Percentiles rank a stretch among this genome's conserved stretches.
These are phyloP conservation scores for Cymbopogon citratus DNA, from an alignment of 176 grass and related monocot genomes.

Conservation along the genomic window DNA sequence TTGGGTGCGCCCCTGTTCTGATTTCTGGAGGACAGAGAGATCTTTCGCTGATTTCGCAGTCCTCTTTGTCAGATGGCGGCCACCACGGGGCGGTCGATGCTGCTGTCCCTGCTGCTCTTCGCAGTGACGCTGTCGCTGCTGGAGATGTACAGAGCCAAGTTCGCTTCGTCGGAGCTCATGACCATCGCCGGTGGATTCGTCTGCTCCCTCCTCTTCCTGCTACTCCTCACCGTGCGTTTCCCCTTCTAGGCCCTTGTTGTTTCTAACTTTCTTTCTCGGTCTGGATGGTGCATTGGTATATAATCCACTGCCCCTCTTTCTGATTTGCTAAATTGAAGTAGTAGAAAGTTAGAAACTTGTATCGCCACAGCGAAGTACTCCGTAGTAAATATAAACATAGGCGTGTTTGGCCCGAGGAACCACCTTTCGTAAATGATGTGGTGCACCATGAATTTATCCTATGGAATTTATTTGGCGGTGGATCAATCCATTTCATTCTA, in stretches of 20 bases:
- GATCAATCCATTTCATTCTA: background rate
- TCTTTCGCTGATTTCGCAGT: background rate
- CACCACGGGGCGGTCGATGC: slow-evolving; percentile 65
- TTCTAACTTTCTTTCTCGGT: background rate
- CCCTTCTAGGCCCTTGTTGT: background rate
- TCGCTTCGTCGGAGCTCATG: slow-evolving; percentile 88
- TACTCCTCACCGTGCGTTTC: slow-evolving; percentile 74
- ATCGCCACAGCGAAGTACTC: background rate
- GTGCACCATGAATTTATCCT: background rate
- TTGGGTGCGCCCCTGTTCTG: background rate
- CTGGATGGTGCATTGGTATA: background rate
- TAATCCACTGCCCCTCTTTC: background rate
- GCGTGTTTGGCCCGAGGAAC: background rate
- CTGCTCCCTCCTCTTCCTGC: slow-evolving; percentile 82
- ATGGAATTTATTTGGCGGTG: background rate
- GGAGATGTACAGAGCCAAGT: slow-evolving; percentile 78
- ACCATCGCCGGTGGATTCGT: slow-evolving; percentile 92
- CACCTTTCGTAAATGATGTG: background rate
- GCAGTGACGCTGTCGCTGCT: slow-evolving; percentile 85
- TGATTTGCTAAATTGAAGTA: slow-evolving; percentile 11
- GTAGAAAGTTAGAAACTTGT: slow-evolving; percentile 1
- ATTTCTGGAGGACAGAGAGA: background rate
- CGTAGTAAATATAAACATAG: background rate
- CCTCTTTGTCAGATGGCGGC: slow-evolving; percentile 64
- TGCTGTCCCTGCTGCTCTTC: slow-evolving; percentile 75